These are phyloP conservation scores for Coemansia sp. DNA, from an alignment of 192 early-diverging fungal species.

Conservation along the genomic window DNA sequence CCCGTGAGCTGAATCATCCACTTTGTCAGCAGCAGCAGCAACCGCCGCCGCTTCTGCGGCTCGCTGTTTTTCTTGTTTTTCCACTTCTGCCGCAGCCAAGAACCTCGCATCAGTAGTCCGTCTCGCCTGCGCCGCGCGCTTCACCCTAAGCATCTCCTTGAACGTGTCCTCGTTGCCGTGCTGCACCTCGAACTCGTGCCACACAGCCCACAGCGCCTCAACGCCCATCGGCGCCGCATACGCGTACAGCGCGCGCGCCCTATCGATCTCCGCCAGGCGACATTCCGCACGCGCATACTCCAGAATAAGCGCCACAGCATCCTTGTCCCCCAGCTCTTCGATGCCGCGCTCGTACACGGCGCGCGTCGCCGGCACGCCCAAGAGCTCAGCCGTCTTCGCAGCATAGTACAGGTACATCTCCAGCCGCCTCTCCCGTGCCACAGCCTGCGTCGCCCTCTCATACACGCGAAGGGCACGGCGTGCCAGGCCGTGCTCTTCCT, in stretches of 20 bases:
- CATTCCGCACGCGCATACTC: conserved; percentile 87
- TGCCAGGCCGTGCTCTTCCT: conserved; percentile 89
- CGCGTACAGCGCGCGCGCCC: conserved; percentile 84
- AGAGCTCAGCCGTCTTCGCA: conserved; percentile 80
- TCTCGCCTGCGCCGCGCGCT: conserved; percentile 83
- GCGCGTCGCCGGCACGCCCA: conserved; percentile 84
- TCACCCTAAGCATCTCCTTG: conserved; percentile 96
- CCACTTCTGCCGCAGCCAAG: conserved; percentile 50
- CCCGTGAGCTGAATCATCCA: conserved; percentile 11
- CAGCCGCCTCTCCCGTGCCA: conserved; percentile 68
- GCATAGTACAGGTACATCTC: conserved; percentile 90
- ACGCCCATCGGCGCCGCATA: conserved; percentile 89
- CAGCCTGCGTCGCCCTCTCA: conserved; percentile 86
- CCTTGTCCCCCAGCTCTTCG: conserved; percentile 77
- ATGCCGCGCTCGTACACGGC: conserved; percentile 95
- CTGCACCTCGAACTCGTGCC: conserved; percentile 97
- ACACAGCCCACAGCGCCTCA: conserved; percentile 70
- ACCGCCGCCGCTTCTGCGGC: background rate
- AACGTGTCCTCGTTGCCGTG: conserved; percentile 98
- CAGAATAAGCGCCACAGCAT: conserved; percentile 72
- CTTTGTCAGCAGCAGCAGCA: conserved; percentile 2
- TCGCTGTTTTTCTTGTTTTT: background rate
- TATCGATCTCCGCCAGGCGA: conserved; percentile 91
- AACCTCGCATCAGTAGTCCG: conserved; percentile 76
- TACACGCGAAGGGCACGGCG: conserved; percentile 93